Conservation (phyloP, 116 monocot species). For the Phalaenopsis hybrid region DNA sequence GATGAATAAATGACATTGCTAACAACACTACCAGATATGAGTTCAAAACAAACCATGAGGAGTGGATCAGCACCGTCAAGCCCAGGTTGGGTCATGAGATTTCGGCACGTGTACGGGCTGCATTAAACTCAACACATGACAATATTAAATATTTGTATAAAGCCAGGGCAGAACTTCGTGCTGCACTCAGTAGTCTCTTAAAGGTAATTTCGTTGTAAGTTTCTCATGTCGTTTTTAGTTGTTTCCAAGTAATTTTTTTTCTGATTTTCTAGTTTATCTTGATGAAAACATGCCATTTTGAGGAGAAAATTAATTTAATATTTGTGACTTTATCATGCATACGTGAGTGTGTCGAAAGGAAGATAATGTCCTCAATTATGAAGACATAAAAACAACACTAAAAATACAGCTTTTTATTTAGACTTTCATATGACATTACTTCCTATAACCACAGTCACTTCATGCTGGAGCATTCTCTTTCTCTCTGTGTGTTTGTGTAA, state of each 20-base stretch:
- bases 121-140: slow-evolving; percentile 51
- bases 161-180: slow-evolving; percentile 67
- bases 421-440: too few species aligned
- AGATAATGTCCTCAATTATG: too few species aligned
- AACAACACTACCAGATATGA: slow-evolving; percentile 63
- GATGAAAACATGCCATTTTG: too few species aligned
- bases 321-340: too few species aligned
- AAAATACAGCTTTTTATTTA: too few species aligned
- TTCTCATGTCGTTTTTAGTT: not conserved
- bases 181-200: slow-evolving; percentile 65
- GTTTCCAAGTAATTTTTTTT: not conserved
- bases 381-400: too few species aligned
- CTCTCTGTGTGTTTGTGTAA: too few species aligned
- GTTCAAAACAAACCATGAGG: slow-evolving; percentile 79
- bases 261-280: too few species aligned
- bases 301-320: too few species aligned
- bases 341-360: too few species aligned
- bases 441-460: too few species aligned
- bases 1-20: slow-evolving; percentile 7
- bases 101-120: slow-evolving; percentile 59
- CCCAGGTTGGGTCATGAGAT: slow-evolving; percentile 58
- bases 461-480: too few species aligned
- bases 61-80: slow-evolving; percentile 74
- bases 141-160: slow-evolving; percentile 78
- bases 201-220: slow-evolving; percentile 46